These are phyloP conservation scores for Aspergillus baeticus DNA, from an alignment of 495 filamentous ascomycete species.

Conservation along the genomic window DNA sequence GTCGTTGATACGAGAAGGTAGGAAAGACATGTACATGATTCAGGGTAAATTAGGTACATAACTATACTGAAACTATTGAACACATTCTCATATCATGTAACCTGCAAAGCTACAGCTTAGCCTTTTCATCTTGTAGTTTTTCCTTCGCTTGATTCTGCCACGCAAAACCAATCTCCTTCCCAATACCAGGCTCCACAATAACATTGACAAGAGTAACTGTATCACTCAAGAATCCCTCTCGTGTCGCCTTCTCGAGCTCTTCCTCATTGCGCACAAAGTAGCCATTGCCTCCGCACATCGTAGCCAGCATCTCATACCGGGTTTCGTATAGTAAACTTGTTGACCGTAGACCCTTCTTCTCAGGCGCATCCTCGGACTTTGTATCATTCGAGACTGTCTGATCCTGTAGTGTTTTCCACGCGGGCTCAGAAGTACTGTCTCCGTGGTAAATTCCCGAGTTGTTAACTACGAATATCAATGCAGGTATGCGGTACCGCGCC, in stretches of 20 bases:
- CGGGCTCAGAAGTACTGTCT: slow-evolving; percentile 38
- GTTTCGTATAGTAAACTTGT: slow-evolving; percentile 60
- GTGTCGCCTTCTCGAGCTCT: slow-evolving; percentile 52
- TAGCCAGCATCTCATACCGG: slow-evolving; percentile 58
- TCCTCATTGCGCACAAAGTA: slow-evolving; percentile 52
- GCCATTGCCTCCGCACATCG: slow-evolving; percentile 56
- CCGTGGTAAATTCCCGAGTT: slow-evolving; percentile 66
- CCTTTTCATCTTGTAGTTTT: slow-evolving; percentile 5
- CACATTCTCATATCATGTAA: no score
- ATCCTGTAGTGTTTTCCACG: slow-evolving; percentile 41
- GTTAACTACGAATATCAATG: slow-evolving; percentile 63
- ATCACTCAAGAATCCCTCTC: slow-evolving; percentile 49
- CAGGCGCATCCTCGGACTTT: slow-evolving; percentile 26
- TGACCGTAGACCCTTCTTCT: slow-evolving; percentile 44
- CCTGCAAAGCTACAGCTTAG: slow-evolving; percentile 22
- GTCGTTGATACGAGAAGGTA: not conserved
- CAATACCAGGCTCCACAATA: slow-evolving; percentile 56
- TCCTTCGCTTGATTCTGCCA: slow-evolving; percentile 22
- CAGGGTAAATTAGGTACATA: no score
- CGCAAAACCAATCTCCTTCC: slow-evolving; percentile 47
- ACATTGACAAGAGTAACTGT: slow-evolving; percentile 56
- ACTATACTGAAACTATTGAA: no score
- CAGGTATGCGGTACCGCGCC: slow-evolving; percentile 59
- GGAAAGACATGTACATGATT: no score
- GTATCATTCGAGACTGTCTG: slow-evolving; percentile 33